Evolutionary conservation across 2,329 filamentous ascomycete species (phyloP).

Genomic region (Pseudopyricularia cyperi): DNA sequence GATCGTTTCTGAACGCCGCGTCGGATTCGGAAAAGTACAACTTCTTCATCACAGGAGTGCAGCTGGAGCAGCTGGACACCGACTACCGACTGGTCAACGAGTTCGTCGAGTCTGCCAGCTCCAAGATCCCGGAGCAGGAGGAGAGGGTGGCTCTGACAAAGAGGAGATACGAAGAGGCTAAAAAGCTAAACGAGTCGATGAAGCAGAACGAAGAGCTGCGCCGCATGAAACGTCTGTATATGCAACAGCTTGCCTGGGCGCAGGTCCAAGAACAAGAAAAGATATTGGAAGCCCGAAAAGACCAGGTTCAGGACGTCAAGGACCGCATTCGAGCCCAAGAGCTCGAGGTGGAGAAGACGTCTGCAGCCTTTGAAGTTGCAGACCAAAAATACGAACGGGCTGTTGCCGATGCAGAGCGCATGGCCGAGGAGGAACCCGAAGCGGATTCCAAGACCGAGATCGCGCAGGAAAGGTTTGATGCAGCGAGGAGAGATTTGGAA

Average conservation of each 20-base stretch:
- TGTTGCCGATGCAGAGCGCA: constrained; percentile 12
- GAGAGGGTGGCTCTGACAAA: constrained; percentile 53
- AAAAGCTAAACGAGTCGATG: constrained; percentile 50
- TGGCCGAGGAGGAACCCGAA: constrained; percentile 32
- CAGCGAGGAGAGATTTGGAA: constrained; percentile 38
- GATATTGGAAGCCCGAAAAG: constrained; percentile 23
- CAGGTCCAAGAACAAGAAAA: constrained; percentile 70
- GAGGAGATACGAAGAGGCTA: constrained; percentile 44
- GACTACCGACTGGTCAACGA: constrained; percentile 81
- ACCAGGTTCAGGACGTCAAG: constrained; percentile 22
- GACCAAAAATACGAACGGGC: neutral
- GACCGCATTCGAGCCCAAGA: constrained; percentile 27
- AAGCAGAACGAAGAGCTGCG: constrained; percentile 55
- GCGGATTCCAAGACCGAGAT: constrained; percentile 33
- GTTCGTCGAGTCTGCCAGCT: constrained; percentile 58
- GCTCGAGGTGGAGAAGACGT: neutral
- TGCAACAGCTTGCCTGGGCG: constrained; percentile 68
- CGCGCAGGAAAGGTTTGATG: constrained; percentile 10
- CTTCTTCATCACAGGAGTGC: constrained; percentile 89
- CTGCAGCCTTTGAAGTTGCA: neutral
- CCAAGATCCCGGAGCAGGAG: constrained; percentile 45
- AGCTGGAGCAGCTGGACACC: constrained; percentile 80
- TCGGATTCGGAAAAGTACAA: constrained; percentile 81
- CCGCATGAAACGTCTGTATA: constrained; percentile 42
- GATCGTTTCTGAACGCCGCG: constrained; percentile 82